A percentile compares a stretch with the other conserved stretches of the same genome.
phyloP scores from a whole-genome alignment of 192 early-diverging fungal genomes.

The Funneliformis mosseae region DNA sequence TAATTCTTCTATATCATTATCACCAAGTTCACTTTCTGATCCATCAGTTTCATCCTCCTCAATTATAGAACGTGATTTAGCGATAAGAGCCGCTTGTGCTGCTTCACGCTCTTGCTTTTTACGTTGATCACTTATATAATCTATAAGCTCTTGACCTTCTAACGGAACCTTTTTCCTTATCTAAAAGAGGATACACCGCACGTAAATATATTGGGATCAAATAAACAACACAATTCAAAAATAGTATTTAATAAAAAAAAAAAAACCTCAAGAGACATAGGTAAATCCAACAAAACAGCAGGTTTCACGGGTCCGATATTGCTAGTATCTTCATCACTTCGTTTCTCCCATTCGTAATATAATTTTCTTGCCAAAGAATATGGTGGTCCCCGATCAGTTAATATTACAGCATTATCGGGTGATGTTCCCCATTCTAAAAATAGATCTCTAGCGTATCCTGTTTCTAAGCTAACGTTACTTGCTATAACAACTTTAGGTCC shows the following conservation, averaged over 20 bases:
- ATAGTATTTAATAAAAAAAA: background rate
- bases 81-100: conserved; percentile 67
- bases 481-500: conserved; percentile 87
- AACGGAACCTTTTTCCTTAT: conserved; percentile 71
- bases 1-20: conserved; percentile 57
- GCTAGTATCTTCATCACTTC: background rate
- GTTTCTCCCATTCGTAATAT: conserved; percentile 63
- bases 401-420: conserved; percentile 64
- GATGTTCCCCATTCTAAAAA: conserved; percentile 69
- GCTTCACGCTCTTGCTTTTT: conserved; percentile 73
- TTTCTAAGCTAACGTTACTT: conserved; percentile 74
- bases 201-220: background rate
- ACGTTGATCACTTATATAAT: conserved; percentile 64
- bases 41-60: conserved; percentile 78
- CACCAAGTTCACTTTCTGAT: conserved; percentile 52
- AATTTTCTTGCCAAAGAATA: conserved; percentile 67
- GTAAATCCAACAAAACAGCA: conserved; percentile 23
- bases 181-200: background rate
- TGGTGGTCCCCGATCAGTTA: conserved; percentile 78
- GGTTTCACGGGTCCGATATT: conserved; percentile 5
- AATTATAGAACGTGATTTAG: conserved; percentile 64
- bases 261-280: conserved; percentile 1
- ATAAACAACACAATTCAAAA: background rate
- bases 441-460: conserved; percentile 80
- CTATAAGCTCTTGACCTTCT: conserved; percentile 83